A percentile compares a stretch with the other conserved stretches of the same genome.
These are phyloP conservation scores for Suaeda aralocaspica DNA, from an alignment of 148 eudicot species.

Conservation along the genomic window DNA sequence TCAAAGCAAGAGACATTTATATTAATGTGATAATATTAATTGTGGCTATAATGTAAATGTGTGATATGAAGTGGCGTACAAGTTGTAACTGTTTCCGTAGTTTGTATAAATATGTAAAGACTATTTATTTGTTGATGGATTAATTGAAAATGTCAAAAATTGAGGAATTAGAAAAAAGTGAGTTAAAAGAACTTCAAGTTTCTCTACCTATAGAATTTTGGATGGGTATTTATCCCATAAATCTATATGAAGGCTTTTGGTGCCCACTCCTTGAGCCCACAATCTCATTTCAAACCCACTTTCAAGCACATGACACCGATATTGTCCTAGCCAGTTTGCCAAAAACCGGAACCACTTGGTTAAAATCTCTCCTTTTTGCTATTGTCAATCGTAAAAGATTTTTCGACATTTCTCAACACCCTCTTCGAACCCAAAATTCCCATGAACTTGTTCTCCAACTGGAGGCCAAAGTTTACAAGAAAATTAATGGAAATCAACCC, in stretches of 20 bases:
- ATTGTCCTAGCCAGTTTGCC: slow-evolving; percentile 20
- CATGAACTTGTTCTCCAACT: slow-evolving; percentile 10
- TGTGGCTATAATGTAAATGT: too few species aligned
- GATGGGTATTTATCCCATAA: slow-evolving; percentile 13
- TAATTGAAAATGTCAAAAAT: slow-evolving; percentile 1
- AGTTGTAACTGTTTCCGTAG: neutral
- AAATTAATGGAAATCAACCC: neutral
- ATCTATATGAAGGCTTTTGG: slow-evolving; percentile 19
- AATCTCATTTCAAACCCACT: slow-evolving; percentile 19
- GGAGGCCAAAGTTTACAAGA: slow-evolving; percentile 4
- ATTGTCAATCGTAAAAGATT: neutral
- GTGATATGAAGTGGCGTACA: slow-evolving; percentile 6
- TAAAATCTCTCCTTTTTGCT: slow-evolving; percentile 21
- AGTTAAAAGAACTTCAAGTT: slow-evolving; percentile 6
- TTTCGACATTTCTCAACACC: neutral
- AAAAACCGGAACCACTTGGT: slow-evolving; percentile 24
- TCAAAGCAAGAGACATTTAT: too few species aligned
- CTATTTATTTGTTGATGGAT: too few species aligned
- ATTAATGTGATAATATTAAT: too few species aligned
- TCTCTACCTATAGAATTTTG: slow-evolving; percentile 19
- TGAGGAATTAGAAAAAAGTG: neutral
- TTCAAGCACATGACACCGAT: slow-evolving; percentile 18
- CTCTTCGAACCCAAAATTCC: neutral
- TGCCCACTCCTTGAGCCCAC: slow-evolving; percentile 18
- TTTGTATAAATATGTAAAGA: neutral